Conservation (phyloP, 768 basidiomycete genomes). For the Amanita rubescens region DNA sequence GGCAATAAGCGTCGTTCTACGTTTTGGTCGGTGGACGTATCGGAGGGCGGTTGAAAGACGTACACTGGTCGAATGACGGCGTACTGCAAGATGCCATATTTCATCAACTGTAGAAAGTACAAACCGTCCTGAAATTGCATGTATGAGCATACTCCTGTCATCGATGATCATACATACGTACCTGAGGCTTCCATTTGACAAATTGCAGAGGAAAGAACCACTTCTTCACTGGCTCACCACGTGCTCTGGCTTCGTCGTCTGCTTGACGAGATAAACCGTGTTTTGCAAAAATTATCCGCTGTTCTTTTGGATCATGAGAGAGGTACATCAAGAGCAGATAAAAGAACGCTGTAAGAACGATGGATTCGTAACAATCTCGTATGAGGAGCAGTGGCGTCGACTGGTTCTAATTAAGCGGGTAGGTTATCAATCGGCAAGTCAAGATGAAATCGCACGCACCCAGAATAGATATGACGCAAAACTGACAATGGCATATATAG, state of each 20-base stretch:
- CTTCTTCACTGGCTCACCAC: conserved; percentile 37
- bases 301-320: conserved; percentile 53
- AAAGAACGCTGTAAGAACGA: conserved; percentile 72
- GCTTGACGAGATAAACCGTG: conserved; percentile 50
- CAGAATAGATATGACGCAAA: conserved; percentile 66
- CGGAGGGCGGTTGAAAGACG: conserved; percentile 12
- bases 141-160: not conserved
- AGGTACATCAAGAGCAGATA: conserved; percentile 68
- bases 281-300: conserved; percentile 52
- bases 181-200: conserved; percentile 55
- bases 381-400: conserved; percentile 62
- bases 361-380: conserved; percentile 71
- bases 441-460: conserved; percentile 32
- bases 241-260: conserved; percentile 35
- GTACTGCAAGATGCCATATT: conserved; percentile 72
- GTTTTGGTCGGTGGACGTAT: not conserved
- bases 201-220: conserved; percentile 71
- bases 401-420: conserved; percentile 39
- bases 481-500: conserved; percentile 63
- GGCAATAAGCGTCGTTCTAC: conserved; percentile 50
- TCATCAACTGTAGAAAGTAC: conserved; percentile 67
- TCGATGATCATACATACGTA: conserved; percentile 18
- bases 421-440: not conserved
- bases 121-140: conserved; percentile 47
- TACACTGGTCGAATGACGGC: conserved; percentile 57